A percentile compares a stretch with the other conserved stretches of the same genome.
Evolutionary conservation across 2,329 filamentous ascomycete genomes (phyloP).

Genomic region (Colletotrichum sp.): DNA sequence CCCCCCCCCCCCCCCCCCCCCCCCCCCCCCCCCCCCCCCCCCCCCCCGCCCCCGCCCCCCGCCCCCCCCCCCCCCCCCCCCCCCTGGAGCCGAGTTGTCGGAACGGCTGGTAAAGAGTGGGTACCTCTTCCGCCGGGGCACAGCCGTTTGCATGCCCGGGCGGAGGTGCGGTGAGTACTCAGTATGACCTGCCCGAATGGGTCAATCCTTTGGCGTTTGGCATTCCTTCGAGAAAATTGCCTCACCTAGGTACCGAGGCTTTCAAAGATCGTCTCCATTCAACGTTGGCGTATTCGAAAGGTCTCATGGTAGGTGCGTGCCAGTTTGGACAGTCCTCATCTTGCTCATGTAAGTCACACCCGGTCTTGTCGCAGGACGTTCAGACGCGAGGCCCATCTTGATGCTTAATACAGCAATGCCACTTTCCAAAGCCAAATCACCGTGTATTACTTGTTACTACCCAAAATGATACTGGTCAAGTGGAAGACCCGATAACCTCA

Average conservation of each 20-base stretch:
- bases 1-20: too few relatives aligned
- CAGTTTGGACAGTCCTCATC: neutral
- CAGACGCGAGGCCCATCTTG: neutral
- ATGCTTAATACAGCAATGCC: neutral
- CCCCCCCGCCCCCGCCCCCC: too few relatives aligned
- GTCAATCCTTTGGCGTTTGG: neutral
- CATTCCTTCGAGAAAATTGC: neutral
- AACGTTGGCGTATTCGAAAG: neutral
- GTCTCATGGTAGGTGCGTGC: neutral
- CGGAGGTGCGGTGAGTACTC: neutral
- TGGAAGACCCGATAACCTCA: neutral
- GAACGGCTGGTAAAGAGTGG: neutral
- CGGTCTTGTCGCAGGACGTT: neutral
- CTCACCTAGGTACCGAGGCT: neutral
- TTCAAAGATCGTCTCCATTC: neutral
- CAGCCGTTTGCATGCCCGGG: neutral
- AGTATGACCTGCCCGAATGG: neutral
- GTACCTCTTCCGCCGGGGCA: neutral
- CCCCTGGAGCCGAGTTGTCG: conserved; percentile 8
- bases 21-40: too few relatives aligned
- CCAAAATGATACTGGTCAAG: neutral
- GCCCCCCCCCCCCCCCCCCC: too few relatives aligned
- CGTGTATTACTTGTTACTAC: neutral
- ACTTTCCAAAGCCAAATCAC: neutral
- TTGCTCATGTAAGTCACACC: neutral